Evolutionary conservation across 495 filamentous ascomycete genomes (phyloP), one percentile per base, ranked within the genome.

Genomic region (Bryoglossum gracile): DNA sequence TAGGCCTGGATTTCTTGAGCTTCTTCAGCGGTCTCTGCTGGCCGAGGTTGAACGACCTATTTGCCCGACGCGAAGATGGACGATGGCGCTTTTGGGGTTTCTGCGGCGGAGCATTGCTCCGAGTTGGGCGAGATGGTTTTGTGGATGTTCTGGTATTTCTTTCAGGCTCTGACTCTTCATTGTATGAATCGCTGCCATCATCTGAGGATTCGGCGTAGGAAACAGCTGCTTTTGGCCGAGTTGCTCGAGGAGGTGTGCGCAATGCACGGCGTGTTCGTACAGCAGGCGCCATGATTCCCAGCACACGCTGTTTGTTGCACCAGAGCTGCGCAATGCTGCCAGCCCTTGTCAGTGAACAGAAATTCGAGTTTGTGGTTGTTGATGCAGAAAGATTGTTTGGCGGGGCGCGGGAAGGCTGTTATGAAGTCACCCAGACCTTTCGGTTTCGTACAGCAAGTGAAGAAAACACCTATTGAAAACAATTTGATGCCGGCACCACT

Each of bases 201-300:
- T 26, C 13, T 14, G 53, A 50, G 4, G 49, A 23, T 37, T 60
- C 57, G 9, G 53, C 53, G 36, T 60, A 60, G 16, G 49, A 53
- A 24, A 60, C 38, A 4, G 25, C 2, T 6, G 53, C 45, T 41
- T 53, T 53, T 10, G 53, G 18, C 41, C 57, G 46, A 33, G 53
- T 56, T 23, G 49, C 25, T 38, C 56, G 43, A 24, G 52, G 34
- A 11, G 49, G 36, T 10, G 43, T 39, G 0, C 52, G 33, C 32
- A 50, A 42, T 18, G 38, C 26, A 10, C 51, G 38, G 21, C 48
- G 47, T 18, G 26, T 38, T 13, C 37, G 38, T 25, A 36, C 18
- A 40, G 40, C 11, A 28, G 55, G 25, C 43, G 54, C 33, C 45
- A 53, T 56, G n/a, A 8, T 13, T 32, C 28, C n/a, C n/a, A n/a